These are phyloP conservation scores for Moesziomyces antarcticus DNA, from an alignment of 1,284 basidiomycete genomes.

Conservation along the genomic window DNA sequence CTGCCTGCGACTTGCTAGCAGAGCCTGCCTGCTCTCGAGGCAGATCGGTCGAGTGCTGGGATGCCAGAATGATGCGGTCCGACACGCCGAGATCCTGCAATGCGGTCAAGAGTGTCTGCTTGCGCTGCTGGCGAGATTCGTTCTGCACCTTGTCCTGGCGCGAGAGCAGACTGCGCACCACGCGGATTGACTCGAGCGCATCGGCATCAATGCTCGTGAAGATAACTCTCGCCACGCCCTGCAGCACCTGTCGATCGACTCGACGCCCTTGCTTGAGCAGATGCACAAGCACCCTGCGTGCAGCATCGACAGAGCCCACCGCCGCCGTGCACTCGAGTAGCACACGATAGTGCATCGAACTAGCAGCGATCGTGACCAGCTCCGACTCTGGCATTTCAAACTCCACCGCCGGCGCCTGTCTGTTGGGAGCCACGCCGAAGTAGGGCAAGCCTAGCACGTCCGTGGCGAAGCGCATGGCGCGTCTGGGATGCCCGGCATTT, in stretches of 20 bases:
- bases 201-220: constrained; percentile 40
- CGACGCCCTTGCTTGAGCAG: constrained; percentile 14
- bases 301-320: constrained; percentile 9
- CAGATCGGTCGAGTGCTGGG: constrained; percentile 13
- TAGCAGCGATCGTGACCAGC: constrained; percentile 1
- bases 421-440: constrained; percentile 17
- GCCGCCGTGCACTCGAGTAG: constrained; percentile 39
- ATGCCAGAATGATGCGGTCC: constrained; percentile 15
- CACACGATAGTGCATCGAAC: constrained; percentile 27
- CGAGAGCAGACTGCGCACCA: constrained; percentile 11
- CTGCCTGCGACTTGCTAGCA: background rate
- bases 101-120: constrained; percentile 12
- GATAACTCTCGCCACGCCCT: constrained; percentile 24
- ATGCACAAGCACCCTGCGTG: constrained; percentile 29
- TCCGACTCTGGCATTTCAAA: constrained; percentile 3
- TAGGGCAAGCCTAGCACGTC: constrained; percentile 22
- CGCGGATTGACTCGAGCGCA: constrained; percentile 25
- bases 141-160: background rate
- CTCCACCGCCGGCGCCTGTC: constrained; percentile 2
- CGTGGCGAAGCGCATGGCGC: constrained; percentile 34
- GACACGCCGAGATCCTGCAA: constrained; percentile 19
- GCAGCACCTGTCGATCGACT: constrained; percentile 19
- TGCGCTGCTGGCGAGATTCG: constrained; percentile 5
- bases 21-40: background rate
- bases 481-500: constrained; percentile 17